These are phyloP conservation scores for Nakazawaea sp. DNA, from an alignment of 805 yeast species.

Conservation along the genomic window DNA sequence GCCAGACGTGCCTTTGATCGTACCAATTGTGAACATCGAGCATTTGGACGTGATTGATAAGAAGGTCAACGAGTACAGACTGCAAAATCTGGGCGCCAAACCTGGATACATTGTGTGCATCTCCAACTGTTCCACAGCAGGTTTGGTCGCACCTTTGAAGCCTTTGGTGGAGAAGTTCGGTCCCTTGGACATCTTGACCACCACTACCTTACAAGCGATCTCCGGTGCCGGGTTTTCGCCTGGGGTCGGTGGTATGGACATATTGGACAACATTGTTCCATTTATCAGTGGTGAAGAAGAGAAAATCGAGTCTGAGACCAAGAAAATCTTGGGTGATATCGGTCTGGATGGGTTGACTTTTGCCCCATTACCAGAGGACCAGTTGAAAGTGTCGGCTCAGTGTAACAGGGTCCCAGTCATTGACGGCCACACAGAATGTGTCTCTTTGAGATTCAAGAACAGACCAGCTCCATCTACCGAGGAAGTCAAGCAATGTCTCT, in stretches of 20 bases:
- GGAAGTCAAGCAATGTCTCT: slow-evolving; percentile 61
- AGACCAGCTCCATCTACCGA: slow-evolving; percentile 83
- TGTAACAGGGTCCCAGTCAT: slow-evolving; percentile 96
- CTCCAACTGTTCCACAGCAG: slow-evolving; percentile 98
- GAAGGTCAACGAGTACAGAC: slow-evolving; percentile 46
- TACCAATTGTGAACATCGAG: slow-evolving; percentile 91
- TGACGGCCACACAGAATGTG: slow-evolving; percentile 97
- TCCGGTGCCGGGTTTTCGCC: slow-evolving; percentile 99
- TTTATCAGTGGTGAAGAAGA: slow-evolving; percentile 97
- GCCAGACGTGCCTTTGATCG: slow-evolving; percentile 82
- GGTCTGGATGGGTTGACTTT: slow-evolving; percentile 47
- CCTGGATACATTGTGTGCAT: slow-evolving; percentile 90
- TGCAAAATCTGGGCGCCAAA: slow-evolving; percentile 36
- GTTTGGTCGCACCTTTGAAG: slow-evolving; percentile 91
- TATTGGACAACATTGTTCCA: slow-evolving; percentile 91
- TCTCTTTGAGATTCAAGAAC: slow-evolving; percentile 74
- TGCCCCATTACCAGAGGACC: slow-evolving; percentile 53
- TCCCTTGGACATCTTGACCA: slow-evolving; percentile 78
- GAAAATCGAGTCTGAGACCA: slow-evolving; percentile 97
- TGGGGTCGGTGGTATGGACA: slow-evolving; percentile 93
- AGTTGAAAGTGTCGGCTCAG: slow-evolving; percentile 86
- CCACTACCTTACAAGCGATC: slow-evolving; percentile 94
- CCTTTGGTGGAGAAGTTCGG: slow-evolving; percentile 91
- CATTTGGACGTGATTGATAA: slow-evolving; percentile 71
- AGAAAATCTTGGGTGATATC: slow-evolving; percentile 77